Conservation (phyloP, 2,329 filamentous ascomycete species). For the Thielaviopsis euricoi region DNA sequence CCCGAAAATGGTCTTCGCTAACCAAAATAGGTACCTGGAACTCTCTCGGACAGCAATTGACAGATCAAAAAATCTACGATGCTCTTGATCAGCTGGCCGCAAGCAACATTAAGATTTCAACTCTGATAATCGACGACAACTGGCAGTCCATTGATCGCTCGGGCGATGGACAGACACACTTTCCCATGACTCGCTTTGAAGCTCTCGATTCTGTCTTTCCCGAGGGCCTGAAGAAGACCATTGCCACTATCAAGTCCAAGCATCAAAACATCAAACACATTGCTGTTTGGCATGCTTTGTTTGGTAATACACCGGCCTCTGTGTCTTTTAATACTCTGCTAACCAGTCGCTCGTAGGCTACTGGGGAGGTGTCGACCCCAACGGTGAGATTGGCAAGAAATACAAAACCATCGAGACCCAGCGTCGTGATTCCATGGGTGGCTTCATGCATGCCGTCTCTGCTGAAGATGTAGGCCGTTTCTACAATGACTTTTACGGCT, state of each 20-base stretch:
- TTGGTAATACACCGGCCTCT: constrained; percentile 20
- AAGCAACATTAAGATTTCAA: constrained; percentile 61
- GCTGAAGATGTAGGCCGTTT: constrained; percentile 58
- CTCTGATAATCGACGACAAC: constrained; percentile 90
- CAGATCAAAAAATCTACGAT: constrained; percentile 59
- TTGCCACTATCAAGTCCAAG: constrained; percentile 49
- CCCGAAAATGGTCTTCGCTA: background rate
- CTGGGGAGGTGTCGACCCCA: constrained; percentile 74
- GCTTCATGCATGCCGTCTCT: constrained; percentile 56
- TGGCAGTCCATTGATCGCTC: constrained; percentile 63
- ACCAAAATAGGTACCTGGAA: constrained; percentile 63
- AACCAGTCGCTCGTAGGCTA: constrained; percentile 38
- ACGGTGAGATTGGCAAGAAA: constrained; percentile 53
- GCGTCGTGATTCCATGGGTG: constrained; percentile 34
- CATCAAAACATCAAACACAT: constrained; percentile 65
- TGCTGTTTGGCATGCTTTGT: constrained; percentile 84
- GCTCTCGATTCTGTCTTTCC: constrained; percentile 70
- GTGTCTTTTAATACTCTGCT: constrained; percentile 13
- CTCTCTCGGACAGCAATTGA: constrained; percentile 66
- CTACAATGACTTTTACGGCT: constrained; percentile 84
- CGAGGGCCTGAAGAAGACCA: constrained; percentile 54
- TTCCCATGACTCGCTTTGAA: constrained; percentile 70
- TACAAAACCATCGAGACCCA: constrained; percentile 56
- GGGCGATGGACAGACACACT: constrained; percentile 35
- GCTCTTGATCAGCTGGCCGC: constrained; percentile 57